Conservation (phyloP, 2,329 filamentous ascomycete species). For the Coniochaeta sp. region DNA sequence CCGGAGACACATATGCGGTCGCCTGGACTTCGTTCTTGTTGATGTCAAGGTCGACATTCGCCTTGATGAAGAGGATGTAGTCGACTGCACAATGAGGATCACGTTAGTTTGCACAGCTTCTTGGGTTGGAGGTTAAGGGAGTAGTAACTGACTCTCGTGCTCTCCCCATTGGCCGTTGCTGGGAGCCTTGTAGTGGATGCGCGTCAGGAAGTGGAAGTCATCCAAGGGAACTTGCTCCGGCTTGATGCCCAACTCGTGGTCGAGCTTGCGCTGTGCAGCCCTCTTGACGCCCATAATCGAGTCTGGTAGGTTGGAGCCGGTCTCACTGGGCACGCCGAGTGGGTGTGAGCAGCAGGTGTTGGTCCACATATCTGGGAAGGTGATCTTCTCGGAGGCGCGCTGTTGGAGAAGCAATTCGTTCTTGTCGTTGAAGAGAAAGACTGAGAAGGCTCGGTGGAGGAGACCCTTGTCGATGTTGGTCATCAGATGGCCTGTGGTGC, state of each 20-base stretch:
- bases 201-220: constrained; percentile 85
- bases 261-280: constrained; percentile 85
- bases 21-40: constrained; percentile 88
- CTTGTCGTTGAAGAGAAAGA: constrained; percentile 93
- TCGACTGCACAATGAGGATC: constrained; percentile 54
- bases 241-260: constrained; percentile 92
- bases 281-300: constrained; percentile 82
- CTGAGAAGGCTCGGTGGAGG: constrained; percentile 93
- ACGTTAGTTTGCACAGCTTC: neutral
- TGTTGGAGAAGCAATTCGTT: constrained; percentile 93
- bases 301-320: constrained; percentile 71
- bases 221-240: constrained; percentile 82
- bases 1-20: constrained; percentile 73
- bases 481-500: constrained; percentile 82
- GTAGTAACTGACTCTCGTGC: constrained; percentile 72
- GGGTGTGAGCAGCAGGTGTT: constrained; percentile 99
- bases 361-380: constrained; percentile 98
- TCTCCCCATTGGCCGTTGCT: constrained; percentile 98
- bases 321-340: constrained; percentile 84
- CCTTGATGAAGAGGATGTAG: constrained; percentile 97
- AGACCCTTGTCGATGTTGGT: constrained; percentile 95
- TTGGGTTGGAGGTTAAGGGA: neutral
- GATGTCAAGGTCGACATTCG: constrained; percentile 72
- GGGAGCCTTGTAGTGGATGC: constrained; percentile 97
- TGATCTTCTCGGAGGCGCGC: constrained; percentile 94